Evolutionary conservation across 2,329 filamentous ascomycete genomes (phyloP).

Genomic region (Colletotrichum incanum): DNA sequence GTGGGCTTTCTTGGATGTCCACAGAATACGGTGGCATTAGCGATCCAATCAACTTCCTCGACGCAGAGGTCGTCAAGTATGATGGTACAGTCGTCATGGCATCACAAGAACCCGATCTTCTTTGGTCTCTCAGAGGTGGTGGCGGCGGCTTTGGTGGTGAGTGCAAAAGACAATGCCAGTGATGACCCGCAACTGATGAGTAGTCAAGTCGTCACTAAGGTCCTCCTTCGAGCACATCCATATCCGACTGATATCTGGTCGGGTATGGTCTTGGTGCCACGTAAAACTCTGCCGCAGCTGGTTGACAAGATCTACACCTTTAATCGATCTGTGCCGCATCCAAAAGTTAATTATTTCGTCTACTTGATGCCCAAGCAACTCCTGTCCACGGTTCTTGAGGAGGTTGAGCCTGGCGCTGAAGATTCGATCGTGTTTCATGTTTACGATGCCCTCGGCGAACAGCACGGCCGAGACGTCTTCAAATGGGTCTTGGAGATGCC

Average conservation of each 20-base stretch:
- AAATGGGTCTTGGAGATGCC: conserved; percentile 26
- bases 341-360: conserved; percentile 32
- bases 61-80: conserved; percentile 32
- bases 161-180: neutral
- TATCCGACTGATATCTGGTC: conserved; percentile 36
- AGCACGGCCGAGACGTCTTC: conserved; percentile 18
- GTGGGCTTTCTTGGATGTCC: conserved; percentile 29
- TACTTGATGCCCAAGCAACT: conserved; percentile 30
- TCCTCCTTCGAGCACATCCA: conserved; percentile 21
- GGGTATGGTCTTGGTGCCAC: conserved; percentile 22
- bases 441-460: conserved; percentile 28
- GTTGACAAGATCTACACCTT: conserved; percentile 18
- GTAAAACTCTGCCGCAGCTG: conserved; percentile 7
- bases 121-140: conserved; percentile 29
- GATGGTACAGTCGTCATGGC: conserved; percentile 30
- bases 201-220: conserved; percentile 19
- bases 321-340: conserved; percentile 24
- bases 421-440: conserved; percentile 27
- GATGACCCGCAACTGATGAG: neutral
- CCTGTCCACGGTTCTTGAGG: conserved; percentile 13
- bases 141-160: conserved; percentile 33
- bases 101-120: conserved; percentile 28
- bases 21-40: conserved; percentile 25
- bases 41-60: conserved; percentile 33
- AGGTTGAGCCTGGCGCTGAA: conserved; percentile 5